A percentile compares a stretch with the other conserved stretches of the same genome.
Conservation (phyloP, 768 basidiomycete species). For the Exidia glandulosa region DNA sequence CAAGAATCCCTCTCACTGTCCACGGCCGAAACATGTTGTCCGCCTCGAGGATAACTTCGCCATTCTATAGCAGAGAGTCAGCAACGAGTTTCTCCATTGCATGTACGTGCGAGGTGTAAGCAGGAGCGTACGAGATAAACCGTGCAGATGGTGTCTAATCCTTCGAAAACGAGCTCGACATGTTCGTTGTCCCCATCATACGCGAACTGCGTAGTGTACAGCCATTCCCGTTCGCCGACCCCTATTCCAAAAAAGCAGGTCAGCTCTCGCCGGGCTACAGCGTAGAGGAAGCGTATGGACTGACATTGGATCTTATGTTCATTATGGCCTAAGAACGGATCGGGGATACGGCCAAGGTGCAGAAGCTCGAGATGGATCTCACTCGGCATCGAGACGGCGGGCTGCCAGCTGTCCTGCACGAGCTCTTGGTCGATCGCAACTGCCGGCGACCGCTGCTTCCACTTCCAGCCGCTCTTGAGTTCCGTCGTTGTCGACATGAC, state of each 20-base stretch:
- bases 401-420: constrained; percentile 22
- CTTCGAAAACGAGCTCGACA: constrained; percentile 30
- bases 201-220: constrained; percentile 22
- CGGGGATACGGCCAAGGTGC: constrained; percentile 32
- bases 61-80: constrained; percentile 32
- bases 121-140: constrained; percentile 13
- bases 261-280: background rate
- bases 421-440: constrained; percentile 8
- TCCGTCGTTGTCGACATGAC: constrained; percentile 1
- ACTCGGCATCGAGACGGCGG: constrained; percentile 34
- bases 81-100: no score
- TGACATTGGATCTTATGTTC: constrained; percentile 50
- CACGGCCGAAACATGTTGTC: constrained; percentile 57
- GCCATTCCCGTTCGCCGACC: constrained; percentile 31
- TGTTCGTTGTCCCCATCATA: constrained; percentile 8
- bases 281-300: constrained; percentile 7
- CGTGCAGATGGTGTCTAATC: constrained; percentile 30
- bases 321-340: constrained; percentile 47
- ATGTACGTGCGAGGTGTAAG: constrained; percentile 20
- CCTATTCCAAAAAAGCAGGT: constrained; percentile 10
- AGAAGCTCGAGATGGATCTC: constrained; percentile 49
- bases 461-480: constrained; percentile 19
- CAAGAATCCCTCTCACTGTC: constrained; percentile 19
- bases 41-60: constrained; percentile 31
- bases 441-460: constrained; percentile 28